A percentile compares a stretch with the other conserved stretches of the same genome.
Conservation (phyloP, 108 stramenopile genomes). For the Licmophora abbreviata region DNA sequence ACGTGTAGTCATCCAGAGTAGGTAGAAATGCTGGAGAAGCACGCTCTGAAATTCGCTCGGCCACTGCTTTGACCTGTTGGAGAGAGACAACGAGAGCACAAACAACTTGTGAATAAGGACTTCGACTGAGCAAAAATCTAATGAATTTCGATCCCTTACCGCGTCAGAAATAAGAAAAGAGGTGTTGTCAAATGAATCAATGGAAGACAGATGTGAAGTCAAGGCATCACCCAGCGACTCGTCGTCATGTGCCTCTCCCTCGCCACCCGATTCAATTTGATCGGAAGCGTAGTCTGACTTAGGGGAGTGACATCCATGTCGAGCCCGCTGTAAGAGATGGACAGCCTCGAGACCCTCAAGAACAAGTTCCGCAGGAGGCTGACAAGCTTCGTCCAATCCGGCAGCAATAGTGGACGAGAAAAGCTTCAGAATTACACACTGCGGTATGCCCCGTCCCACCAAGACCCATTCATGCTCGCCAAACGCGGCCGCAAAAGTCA, state of each 20-base stretch:
- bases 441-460: constrained; percentile 71
- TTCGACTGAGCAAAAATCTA: background rate
- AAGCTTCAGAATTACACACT: constrained; percentile 60
- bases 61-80: constrained; percentile 58
- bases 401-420: constrained; percentile 57
- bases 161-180: constrained; percentile 75
- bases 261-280: background rate
- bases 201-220: no score
- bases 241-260: constrained; percentile 1
- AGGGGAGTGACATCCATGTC: constrained; percentile 26
- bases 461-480: constrained; percentile 73
- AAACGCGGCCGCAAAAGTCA: constrained; percentile 78
- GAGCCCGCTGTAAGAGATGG: constrained; percentile 68
- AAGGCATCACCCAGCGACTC: no score
- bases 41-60: constrained; percentile 78
- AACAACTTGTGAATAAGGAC: background rate
- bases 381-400: background rate
- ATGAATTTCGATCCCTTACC: constrained; percentile 18
- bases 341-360: constrained; percentile 69
- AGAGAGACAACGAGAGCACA: background rate
- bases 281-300: no score
- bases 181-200: no score
- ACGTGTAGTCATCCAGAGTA: constrained; percentile 58
- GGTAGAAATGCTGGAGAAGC: constrained; percentile 58
- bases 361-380: constrained; percentile 12